Percentiles rank a stretch among this genome's conserved stretches.
Conservation (phyloP, 768 basidiomycete species). For the Sarcomyxa edulis region DNA sequence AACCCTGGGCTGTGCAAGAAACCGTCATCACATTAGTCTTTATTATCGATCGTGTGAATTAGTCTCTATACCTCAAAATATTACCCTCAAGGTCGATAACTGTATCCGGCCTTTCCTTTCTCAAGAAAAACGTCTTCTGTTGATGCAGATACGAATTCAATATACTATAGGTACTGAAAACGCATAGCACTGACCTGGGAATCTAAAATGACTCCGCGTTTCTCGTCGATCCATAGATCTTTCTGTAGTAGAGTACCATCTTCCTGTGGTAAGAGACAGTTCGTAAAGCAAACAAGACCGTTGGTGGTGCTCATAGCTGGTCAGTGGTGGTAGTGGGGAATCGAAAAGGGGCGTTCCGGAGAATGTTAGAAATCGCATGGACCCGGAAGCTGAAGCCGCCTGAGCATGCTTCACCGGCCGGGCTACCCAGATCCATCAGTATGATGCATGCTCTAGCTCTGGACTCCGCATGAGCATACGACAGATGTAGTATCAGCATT, state of each 20-base stretch:
- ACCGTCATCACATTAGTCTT: no score
- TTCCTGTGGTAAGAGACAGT: conserved; percentile 75
- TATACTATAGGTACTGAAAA: neutral
- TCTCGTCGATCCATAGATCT: conserved; percentile 81
- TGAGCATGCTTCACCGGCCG: no score
- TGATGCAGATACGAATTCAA: conserved; percentile 9
- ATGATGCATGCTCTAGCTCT: no score
- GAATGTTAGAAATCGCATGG: no score
- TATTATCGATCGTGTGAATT: no score
- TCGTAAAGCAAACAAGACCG: conserved; percentile 80
- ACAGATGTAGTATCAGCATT: no score
- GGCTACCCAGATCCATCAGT: no score
- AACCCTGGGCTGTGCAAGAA: conserved; percentile 77
- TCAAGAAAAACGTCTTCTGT: conserved; percentile 64
- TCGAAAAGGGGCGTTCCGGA: no score
- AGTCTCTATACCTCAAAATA: conserved; percentile 57
- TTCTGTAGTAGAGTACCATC: conserved; percentile 70
- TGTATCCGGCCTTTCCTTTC: conserved; percentile 54
- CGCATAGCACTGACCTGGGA: conserved; percentile 48
- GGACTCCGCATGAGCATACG: no score
- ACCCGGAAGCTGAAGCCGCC: no score
- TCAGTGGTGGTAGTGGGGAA: conserved; percentile 3
- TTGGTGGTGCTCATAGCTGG: conserved; percentile 47
- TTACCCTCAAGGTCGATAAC: conserved; percentile 70
- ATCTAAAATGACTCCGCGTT: conserved; percentile 68